phyloP scores from a whole-genome alignment of 2,329 filamentous ascomycete species.

The Pezicula radicicola region DNA sequence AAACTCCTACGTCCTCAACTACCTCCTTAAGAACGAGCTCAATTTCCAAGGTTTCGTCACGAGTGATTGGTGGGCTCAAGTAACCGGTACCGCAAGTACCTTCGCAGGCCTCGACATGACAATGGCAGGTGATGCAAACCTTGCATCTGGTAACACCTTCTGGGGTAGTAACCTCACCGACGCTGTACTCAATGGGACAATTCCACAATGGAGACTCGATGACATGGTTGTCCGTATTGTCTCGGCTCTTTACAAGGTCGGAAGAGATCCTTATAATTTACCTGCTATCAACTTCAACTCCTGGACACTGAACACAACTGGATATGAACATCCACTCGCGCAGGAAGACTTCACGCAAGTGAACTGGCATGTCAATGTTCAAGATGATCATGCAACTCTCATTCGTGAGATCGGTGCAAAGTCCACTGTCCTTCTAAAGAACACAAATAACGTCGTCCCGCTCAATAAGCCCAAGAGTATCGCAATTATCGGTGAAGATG shows the following conservation, averaged over 20 bases:
- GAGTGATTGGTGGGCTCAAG: constrained; percentile 78
- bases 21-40: constrained; percentile 74
- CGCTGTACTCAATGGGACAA: constrained; percentile 82
- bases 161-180: constrained; percentile 88
- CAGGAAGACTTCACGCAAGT: constrained; percentile 63
- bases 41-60: constrained; percentile 80
- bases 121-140: constrained; percentile 79
- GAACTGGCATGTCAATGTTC: constrained; percentile 82
- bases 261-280: constrained; percentile 31
- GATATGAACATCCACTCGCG: constrained; percentile 62
- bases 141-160: constrained; percentile 58
- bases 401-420: constrained; percentile 77
- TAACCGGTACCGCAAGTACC: constrained; percentile 63
- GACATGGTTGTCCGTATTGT: constrained; percentile 89
- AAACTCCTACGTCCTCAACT: constrained; percentile 73
- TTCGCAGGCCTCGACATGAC: constrained; percentile 81
- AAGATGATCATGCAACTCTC: constrained; percentile 65
- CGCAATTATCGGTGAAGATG: constrained; percentile 79
- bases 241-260: constrained; percentile 65
- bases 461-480: constrained; percentile 72
- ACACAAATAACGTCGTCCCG: constrained; percentile 66
- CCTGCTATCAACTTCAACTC: constrained; percentile 80
- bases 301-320: constrained; percentile 76
- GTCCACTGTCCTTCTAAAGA: constrained; percentile 87
- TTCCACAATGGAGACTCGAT: constrained; percentile 84